These are phyloP conservation scores for Aspergillus bombycis DNA, from an alignment of 2,329 filamentous ascomycete species.

Conservation along the genomic window DNA sequence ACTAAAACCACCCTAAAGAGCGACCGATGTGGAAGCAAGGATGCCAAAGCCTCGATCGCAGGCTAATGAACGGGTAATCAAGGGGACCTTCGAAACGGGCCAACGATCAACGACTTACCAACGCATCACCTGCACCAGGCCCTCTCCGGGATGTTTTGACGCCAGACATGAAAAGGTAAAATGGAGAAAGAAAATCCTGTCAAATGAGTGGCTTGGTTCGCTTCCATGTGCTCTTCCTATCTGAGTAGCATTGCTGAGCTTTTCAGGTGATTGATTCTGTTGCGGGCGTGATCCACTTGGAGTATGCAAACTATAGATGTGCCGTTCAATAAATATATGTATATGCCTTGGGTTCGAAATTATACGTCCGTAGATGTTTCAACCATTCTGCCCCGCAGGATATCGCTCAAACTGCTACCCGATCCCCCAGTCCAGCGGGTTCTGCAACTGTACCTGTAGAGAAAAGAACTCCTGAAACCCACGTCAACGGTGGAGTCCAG, in stretches of 20 bases:
- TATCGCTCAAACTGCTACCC: not conserved
- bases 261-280: not conserved
- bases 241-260: not conserved
- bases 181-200: not conserved
- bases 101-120: slow-evolving; percentile 4
- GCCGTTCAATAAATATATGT: not conserved
- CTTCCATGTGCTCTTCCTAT: not conserved
- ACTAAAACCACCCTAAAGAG: not conserved
- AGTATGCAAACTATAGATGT: not conserved
- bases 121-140: slow-evolving; percentile 11
- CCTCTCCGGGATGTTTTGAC: not conserved
- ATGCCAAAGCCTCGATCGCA: not conserved
- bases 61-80: slow-evolving; percentile 11
- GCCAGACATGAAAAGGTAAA: not conserved
- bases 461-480: slow-evolving; percentile 4
- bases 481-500: slow-evolving; percentile 15
- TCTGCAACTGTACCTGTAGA: not conserved
- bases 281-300: not conserved
- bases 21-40: slow-evolving; percentile 10
- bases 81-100: slow-evolving; percentile 5
- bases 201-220: not conserved
- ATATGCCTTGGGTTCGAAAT: not conserved
- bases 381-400: not conserved
- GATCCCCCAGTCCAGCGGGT: not conserved
- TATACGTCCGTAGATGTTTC: no score